A percentile compares a stretch with the other conserved stretches of the same genome.
These are phyloP conservation scores for Ophiocordyceps robertsii DNA, from an alignment of 2,329 filamentous ascomycete genomes.

Conservation along the genomic window DNA sequence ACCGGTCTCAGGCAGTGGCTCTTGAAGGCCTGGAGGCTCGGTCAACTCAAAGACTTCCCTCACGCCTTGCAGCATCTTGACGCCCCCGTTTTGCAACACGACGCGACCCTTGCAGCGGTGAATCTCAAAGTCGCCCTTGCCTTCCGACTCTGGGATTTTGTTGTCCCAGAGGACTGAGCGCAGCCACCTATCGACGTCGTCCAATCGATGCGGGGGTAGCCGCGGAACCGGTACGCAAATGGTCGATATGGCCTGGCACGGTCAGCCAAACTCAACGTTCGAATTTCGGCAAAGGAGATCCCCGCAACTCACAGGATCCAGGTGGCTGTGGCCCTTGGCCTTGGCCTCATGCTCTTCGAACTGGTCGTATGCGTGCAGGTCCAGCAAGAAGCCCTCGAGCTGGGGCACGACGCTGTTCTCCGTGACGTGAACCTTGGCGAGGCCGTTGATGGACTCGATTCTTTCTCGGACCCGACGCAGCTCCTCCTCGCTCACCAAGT, in stretches of 20 bases:
- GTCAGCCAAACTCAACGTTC: slow-evolving; percentile 5
- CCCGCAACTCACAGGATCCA: slow-evolving; percentile 57
- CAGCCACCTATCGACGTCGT: slow-evolving; percentile 66
- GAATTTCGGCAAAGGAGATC: too few species aligned
- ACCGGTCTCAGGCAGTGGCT: slow-evolving; percentile 20
- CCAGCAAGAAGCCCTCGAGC: slow-evolving; percentile 75
- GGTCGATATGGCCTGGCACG: slow-evolving; percentile 64
- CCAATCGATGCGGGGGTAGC: slow-evolving; percentile 43
- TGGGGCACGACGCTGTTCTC: slow-evolving; percentile 66
- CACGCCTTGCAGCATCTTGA: slow-evolving; percentile 80
- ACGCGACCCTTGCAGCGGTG: slow-evolving; percentile 80
- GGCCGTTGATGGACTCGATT: slow-evolving; percentile 74
- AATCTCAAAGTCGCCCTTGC: slow-evolving; percentile 50
- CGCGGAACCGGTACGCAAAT: slow-evolving; percentile 54
- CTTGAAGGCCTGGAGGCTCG: slow-evolving; percentile 35
- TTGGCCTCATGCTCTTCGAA: slow-evolving; percentile 60
- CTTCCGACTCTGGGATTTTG: slow-evolving; percentile 35
- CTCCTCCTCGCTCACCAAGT: slow-evolving; percentile 61
- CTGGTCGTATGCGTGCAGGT: slow-evolving; percentile 84
- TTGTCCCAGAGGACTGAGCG: slow-evolving; percentile 75
- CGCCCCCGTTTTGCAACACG: slow-evolving; percentile 45
- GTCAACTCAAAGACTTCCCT: slow-evolving; percentile 87
- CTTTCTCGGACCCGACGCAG: slow-evolving; percentile 56
- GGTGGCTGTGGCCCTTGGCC: slow-evolving; percentile 72
- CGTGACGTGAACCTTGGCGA: slow-evolving; percentile 75